Evolutionary conservation across 805 yeast genomes (phyloP), one percentile per base, ranked within the genome.

Genomic region (Sugiyamaella americana): DNA sequence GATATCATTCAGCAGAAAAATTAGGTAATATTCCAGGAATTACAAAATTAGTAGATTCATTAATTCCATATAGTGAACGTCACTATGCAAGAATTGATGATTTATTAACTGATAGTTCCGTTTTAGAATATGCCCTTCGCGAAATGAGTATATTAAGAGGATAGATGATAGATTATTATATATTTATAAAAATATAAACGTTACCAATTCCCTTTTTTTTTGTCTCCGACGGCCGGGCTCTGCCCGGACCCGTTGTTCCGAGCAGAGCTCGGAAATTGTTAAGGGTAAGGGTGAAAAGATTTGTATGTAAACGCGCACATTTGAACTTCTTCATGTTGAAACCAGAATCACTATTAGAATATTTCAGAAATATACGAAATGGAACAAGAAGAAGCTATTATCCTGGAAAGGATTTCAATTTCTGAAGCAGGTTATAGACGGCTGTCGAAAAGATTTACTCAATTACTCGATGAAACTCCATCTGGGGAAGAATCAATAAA

Each of bases 61-160:
- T 93, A 46, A 65, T 87, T 35, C 96, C 98, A 2, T 93, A 93
- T 64, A 84, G 84, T 52, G 87, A 86, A 59, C 79, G 98, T 58
- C 98, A 93, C 65, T 82, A 73, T 59, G 60, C 70, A 32, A 75
- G 98, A 52, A 68, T 87, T 22, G 95, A 85, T 51, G 87, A 77
- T 37, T 68, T 93, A 61, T 66, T 88, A 32, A 96, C 93, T 64
- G 86, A 87, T 61, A 87, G 95, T 60, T 91, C 76, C 58, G 72
- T 87, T 40, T 64, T 93, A 51, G 98, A 93, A 59, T 93, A 84
- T 58, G 83, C 89, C 5, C 75, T 89, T 47, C 80, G 79, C 45
- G 84, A 85, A 60, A 88, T 69, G 72, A 35, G 37, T 11, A 8
- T 26, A 8, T 11, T 35, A 5, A 35, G 37, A 35, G 37, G 37